A percentile compares a stretch with the other conserved stretches of the same genome.
These are phyloP conservation scores for Lachancea lanzarotensis DNA, from an alignment of 805 yeast genomes.

Conservation along the genomic window DNA sequence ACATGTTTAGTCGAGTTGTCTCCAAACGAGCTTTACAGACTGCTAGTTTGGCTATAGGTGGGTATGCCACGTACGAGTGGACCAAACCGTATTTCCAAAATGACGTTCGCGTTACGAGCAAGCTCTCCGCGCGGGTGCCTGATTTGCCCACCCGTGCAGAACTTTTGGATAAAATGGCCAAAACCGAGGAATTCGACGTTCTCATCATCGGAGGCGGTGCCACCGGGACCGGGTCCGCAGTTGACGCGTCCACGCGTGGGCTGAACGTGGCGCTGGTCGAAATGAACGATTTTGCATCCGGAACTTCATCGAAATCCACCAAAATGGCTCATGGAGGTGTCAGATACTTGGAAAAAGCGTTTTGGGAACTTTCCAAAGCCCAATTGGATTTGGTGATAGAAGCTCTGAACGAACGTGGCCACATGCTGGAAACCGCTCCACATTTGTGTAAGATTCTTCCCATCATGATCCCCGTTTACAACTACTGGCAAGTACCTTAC, in stretches of 20 bases:
- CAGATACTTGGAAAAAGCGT: conserved; percentile 88
- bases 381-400: conserved; percentile 86
- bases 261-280: conserved; percentile 82
- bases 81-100: conserved; percentile 1
- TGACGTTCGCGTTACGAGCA: conserved; percentile 4
- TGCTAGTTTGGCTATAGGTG: conserved; percentile 5
- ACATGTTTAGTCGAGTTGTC: conserved; percentile 2
- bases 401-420: conserved; percentile 80
- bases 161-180: conserved; percentile 42
- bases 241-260: conserved; percentile 88
- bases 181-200: conserved; percentile 59
- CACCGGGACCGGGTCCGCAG: conserved; percentile 87
- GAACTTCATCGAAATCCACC: conserved; percentile 89
- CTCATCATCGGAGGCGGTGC: conserved; percentile 95
- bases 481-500: conserved; percentile 94
- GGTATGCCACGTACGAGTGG: conserved; percentile 3
- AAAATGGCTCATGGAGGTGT: conserved; percentile 98
- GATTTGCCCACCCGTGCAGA: conserved; percentile 46
- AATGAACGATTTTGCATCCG: conserved; percentile 83
- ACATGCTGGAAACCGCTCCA: conserved; percentile 85
- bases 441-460: conserved; percentile 83
- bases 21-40: not conserved
- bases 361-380: conserved; percentile 83
- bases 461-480: conserved; percentile 92
- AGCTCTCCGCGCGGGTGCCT: conserved; percentile 3